Percentiles rank a stretch among this genome's conserved stretches.
Evolutionary conservation across 2,329 filamentous ascomycete genomes (phyloP).

Genomic region (Byssoonygena ceratinophila): DNA sequence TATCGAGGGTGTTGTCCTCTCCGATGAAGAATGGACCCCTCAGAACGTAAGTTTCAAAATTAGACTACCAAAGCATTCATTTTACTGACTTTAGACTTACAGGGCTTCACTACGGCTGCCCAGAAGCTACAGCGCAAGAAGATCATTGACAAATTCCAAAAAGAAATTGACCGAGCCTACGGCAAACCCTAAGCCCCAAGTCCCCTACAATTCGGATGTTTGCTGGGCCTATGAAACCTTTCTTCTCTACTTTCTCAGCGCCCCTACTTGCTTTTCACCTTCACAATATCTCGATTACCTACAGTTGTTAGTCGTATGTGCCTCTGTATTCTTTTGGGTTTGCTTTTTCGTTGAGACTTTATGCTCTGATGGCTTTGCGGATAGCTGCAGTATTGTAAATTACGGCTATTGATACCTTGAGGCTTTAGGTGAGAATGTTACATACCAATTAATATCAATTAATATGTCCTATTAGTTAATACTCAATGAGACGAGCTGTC

Average conservation of each 20-base stretch:
- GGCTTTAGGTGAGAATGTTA: slow-evolving; percentile 1
- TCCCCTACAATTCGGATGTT: not conserved
- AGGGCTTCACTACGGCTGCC: slow-evolving; percentile 58
- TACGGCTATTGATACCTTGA: slow-evolving; percentile 10
- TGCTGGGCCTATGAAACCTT: not conserved
- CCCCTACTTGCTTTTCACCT: not conserved
- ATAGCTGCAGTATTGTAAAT: slow-evolving; percentile 8
- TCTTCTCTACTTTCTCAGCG: not conserved
- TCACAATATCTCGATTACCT: not conserved
- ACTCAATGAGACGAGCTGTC: not conserved
- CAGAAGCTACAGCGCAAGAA: slow-evolving; percentile 63
- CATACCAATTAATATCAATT: no score
- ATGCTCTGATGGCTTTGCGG: slow-evolving; percentile 1
- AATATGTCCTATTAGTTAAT: not conserved
- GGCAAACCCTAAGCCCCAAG: slow-evolving; percentile 25
- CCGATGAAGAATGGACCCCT: slow-evolving; percentile 39
- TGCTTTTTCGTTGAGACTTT: not conserved
- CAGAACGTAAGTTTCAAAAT: slow-evolving; percentile 28
- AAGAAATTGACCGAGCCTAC: slow-evolving; percentile 53
- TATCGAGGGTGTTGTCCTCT: slow-evolving; percentile 36
- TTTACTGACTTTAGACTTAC: slow-evolving; percentile 25
- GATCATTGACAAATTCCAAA: slow-evolving; percentile 52
- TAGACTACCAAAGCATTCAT: not conserved
- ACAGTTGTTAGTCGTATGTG: not conserved
- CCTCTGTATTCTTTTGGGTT: not conserved